A percentile compares a stretch with the other conserved stretches of the same genome.
Evolutionary conservation across 169 alveolate species (phyloP).

Genomic region (Fabrea salina): DNA sequence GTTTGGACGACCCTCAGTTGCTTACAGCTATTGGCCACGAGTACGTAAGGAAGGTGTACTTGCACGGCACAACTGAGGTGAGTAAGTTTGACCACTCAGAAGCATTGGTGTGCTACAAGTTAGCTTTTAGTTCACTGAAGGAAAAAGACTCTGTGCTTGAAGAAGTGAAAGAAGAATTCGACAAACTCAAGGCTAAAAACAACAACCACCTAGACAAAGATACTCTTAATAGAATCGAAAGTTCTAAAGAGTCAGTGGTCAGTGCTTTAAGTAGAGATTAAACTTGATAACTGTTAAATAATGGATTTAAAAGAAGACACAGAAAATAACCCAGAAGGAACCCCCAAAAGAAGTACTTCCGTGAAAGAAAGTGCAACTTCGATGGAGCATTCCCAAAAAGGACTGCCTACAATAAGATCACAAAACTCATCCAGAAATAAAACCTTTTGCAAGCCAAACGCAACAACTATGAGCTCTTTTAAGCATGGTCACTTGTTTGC

Average conservation of each 20-base stretch:
- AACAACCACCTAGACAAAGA: neutral
- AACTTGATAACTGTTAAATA: too few species aligned
- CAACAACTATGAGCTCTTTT: too few species aligned
- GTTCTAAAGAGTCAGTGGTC: neutral
- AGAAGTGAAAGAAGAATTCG: neutral
- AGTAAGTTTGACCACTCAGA: neutral
- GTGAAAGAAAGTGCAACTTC: too few species aligned
- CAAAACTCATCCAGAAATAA: too few species aligned
- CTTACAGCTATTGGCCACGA: neutral
- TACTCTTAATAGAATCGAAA: neutral
- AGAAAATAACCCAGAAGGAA: too few species aligned
- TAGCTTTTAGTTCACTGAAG: neutral
- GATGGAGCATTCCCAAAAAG: too few species aligned
- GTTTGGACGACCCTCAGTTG: neutral
- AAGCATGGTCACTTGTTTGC: too few species aligned
- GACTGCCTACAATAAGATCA: too few species aligned
- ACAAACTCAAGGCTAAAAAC: neutral
- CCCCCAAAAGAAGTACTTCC: too few species aligned
- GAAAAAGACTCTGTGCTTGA: neutral
- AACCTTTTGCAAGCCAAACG: too few species aligned
- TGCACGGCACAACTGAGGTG: neutral
- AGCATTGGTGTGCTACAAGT: neutral
- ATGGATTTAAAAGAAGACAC: too few species aligned
- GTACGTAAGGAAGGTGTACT: neutral
- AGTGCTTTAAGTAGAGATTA: too few species aligned